Evolutionary conservation across 495 filamentous ascomycete genomes (phyloP).

Genomic region (Amphirosellinia nigrospora): DNA sequence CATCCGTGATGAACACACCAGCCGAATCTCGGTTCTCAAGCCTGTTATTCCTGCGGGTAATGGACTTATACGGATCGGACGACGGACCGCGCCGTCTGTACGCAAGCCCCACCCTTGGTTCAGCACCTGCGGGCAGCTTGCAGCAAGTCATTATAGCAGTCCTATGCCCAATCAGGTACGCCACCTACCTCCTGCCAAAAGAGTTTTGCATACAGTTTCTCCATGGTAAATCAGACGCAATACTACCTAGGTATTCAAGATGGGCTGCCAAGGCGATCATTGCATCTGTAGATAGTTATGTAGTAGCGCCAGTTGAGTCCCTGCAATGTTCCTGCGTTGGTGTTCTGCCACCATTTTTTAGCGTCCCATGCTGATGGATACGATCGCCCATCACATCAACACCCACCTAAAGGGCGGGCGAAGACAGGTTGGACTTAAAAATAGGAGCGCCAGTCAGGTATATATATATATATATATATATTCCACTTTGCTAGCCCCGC

Average conservation of each 20-base stretch:
- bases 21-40: neutral
- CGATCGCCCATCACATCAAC: conserved; percentile 3
- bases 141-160: conserved; percentile 2
- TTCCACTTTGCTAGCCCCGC: neutral
- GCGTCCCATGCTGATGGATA: conserved; percentile 15
- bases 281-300: neutral
- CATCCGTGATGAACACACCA: conserved; percentile 1
- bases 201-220: neutral
- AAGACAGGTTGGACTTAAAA: neutral
- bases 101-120: neutral
- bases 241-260: neutral
- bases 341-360: conserved; percentile 26
- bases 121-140: neutral
- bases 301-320: conserved; percentile 6
- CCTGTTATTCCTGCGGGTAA: neutral
- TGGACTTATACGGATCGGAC: conserved; percentile 3
- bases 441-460: too few species aligned
- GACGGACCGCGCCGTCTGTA: conserved; percentile 13
- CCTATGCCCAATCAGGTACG: neutral
- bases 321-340: conserved; percentile 21
- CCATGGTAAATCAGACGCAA: neutral
- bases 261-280: neutral
- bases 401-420: neutral
- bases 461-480: too few species aligned
- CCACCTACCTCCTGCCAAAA: too few species aligned